Evolutionary conservation across 2,329 filamentous ascomycete genomes (phyloP), one percentile per base, ranked within the genome.

Genomic region (Nigrospora oryzae): DNA sequence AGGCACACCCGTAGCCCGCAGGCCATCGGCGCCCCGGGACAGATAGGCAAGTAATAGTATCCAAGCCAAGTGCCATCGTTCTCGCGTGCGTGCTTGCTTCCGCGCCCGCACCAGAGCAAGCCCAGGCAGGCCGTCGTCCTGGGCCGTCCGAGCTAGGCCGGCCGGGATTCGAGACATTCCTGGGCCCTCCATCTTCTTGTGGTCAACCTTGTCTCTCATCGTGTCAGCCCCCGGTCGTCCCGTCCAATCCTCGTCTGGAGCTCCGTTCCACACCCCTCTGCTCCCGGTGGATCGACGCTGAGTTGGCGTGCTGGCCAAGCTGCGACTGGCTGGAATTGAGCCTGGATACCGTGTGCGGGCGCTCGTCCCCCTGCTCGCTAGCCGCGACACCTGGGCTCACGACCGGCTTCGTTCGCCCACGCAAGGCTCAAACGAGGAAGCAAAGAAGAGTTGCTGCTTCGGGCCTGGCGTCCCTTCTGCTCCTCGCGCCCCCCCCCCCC

Each of bases 171-270:
- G 23, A 36, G 38, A 34, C 34, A 30, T 37, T 43, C 46, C 23
- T 16, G 16, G 34, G 34, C 34, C 34, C 34, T 36, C 40, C 34
- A 40, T 28, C 12, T 12, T 28, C 40, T 39, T 47, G 47, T 44
- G 49, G 43, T 44, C 42, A 50, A 47, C 46, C 49, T 36, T 47
- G 46, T 49, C 47, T 51, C 51, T 49, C 45, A 53, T 56, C 52
- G 57, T 58, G 51, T 60, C 58, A 61, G 54, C 56, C 53, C 55
- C 50, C 53, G 52, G 53, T 50, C 36, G 50, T 51, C 49, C 52
- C 52, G 45, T 43, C 57, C 57, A 61, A 60, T 60, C 56, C 54
- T 52, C 52, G 52, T 42, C 38, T 47, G 36, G 46, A 36, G 51
- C 47, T 33, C 30, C 23, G 45, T 39, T 47, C 46, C 45, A 47